These are phyloP conservation scores for Warburgia ugandensis DNA, from an alignment of 164 flowering plant species.

Conservation along the genomic window DNA sequence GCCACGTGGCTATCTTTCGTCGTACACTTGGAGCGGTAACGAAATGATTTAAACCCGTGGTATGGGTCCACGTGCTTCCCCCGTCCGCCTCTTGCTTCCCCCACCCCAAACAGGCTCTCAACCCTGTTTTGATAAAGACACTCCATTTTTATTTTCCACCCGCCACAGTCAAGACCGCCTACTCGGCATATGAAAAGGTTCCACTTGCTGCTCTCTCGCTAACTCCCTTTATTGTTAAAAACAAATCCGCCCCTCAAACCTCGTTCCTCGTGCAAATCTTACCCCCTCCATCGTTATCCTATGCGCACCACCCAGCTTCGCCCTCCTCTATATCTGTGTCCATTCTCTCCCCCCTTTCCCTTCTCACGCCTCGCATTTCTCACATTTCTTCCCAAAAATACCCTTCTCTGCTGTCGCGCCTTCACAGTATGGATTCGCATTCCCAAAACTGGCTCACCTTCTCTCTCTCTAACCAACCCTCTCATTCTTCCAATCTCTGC, in stretches of 20 bases:
- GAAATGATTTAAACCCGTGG: conserved; percentile 2
- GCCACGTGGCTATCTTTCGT: not conserved
- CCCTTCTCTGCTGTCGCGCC: conserved; percentile 1
- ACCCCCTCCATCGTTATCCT: not conserved
- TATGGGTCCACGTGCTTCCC: conserved; percentile 1
- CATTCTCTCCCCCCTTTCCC: not conserved
- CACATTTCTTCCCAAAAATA: not conserved
- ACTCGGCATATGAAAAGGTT: conserved; percentile 3
- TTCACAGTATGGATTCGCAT: not conserved
- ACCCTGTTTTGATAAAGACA: too few relatives aligned
- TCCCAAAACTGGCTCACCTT: conserved; percentile 8
- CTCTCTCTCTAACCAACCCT: conserved; percentile 10
- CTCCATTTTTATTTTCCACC: too few relatives aligned
- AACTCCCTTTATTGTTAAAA: not conserved
- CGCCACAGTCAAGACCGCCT: conserved; percentile 4
- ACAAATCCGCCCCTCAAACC: not conserved
- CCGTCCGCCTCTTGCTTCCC: not conserved
- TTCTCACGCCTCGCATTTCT: not conserved
- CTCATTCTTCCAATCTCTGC: conserved; percentile 9
- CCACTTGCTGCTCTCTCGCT: not conserved
- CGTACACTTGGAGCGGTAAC: not conserved
- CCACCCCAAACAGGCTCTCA: not conserved
- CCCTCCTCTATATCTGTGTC: too few relatives aligned
- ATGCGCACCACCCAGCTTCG: too few relatives aligned
- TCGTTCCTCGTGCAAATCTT: conserved; percentile 2